Conservation (phyloP, 495 filamentous ascomycete genomes). For the Xylaria acuta region DNA sequence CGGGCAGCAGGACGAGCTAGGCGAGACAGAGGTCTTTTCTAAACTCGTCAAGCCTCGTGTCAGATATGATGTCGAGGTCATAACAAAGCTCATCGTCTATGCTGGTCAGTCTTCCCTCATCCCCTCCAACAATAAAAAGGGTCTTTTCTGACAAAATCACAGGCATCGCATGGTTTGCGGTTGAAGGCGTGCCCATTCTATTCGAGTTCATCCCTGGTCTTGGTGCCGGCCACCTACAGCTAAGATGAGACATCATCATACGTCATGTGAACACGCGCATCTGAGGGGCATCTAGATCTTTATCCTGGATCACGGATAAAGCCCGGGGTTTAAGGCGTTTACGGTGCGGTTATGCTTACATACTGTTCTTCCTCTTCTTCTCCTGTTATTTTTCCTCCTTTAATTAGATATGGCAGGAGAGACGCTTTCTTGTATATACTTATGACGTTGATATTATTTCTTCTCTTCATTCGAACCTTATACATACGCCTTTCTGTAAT, state of each 20-base stretch:
- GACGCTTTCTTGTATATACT: slow-evolving; percentile 22
- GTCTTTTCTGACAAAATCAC: slow-evolving; percentile 9
- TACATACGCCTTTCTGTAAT: neutral
- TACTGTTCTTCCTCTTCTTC: neutral
- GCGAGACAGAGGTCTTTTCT: slow-evolving; percentile 83
- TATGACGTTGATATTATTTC: slow-evolving; percentile 4
- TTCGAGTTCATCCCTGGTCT: slow-evolving; percentile 67
- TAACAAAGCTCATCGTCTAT: slow-evolving; percentile 97
- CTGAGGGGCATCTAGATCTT: slow-evolving; percentile 25
- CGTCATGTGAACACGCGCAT: slow-evolving; percentile 24
- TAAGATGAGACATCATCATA: slow-evolving; percentile 30
- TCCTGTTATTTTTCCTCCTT: neutral
- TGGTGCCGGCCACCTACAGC: slow-evolving; percentile 46
- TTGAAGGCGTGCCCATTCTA: slow-evolving; percentile 70
- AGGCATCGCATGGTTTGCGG: slow-evolving; percentile 78
- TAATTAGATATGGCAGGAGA: slow-evolving; percentile 8
- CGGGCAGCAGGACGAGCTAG: slow-evolving; percentile 56
- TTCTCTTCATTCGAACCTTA: neutral
- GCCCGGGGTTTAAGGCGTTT: slow-evolving; percentile 21
- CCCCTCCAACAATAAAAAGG: neutral
- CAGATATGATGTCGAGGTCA: slow-evolving; percentile 94
- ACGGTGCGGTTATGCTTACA: slow-evolving; percentile 12
- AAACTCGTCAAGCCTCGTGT: slow-evolving; percentile 86
- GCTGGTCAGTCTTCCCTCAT: slow-evolving; percentile 64
- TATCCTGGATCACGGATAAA: slow-evolving; percentile 16